phyloP scores from a whole-genome alignment of 2,329 filamentous ascomycete species.

The Plenodomus lindquistii region DNA sequence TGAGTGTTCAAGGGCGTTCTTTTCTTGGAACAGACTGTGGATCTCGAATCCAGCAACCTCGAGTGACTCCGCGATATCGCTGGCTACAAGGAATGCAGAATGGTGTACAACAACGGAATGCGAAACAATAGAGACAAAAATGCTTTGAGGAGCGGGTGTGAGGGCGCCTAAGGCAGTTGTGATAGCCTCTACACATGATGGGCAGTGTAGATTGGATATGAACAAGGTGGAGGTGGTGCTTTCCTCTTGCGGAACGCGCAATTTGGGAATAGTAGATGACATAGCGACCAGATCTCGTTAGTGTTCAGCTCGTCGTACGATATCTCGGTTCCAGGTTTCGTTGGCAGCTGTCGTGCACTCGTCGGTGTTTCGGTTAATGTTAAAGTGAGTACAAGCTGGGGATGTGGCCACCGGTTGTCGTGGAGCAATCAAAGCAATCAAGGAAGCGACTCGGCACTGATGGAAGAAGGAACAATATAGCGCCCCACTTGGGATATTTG shows the following conservation, averaged over 20 bases:
- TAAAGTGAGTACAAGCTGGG: slow-evolving; percentile 13
- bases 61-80: slow-evolving; percentile 51
- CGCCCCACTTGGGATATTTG: neutral
- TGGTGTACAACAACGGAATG: slow-evolving; percentile 69
- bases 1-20: slow-evolving; percentile 14
- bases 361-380: slow-evolving; percentile 13
- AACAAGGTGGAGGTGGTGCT: slow-evolving; percentile 61
- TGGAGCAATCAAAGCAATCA: slow-evolving; percentile 24
- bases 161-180: slow-evolving; percentile 58
- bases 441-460: slow-evolving; percentile 21
- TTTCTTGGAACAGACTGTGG: slow-evolving; percentile 51
- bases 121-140: slow-evolving; percentile 72
- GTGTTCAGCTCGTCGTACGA: slow-evolving; percentile 15
- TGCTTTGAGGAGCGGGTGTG: slow-evolving; percentile 56
- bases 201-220: slow-evolving; percentile 76
- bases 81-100: slow-evolving; percentile 46
- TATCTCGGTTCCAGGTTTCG: slow-evolving; percentile 12
- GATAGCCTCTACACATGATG: slow-evolving; percentile 72
- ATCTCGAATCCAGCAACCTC: slow-evolving; percentile 64
- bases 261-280: slow-evolving; percentile 18
- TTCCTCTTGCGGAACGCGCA: slow-evolving; percentile 16
- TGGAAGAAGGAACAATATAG: slow-evolving; percentile 4
- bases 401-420: slow-evolving; percentile 21
- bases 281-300: slow-evolving; percentile 8
- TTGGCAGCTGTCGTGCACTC: slow-evolving; percentile 5